Percentiles rank a stretch among this genome's conserved stretches.
These are phyloP conservation scores for Anisodus tanguticus DNA, from an alignment of 257 asterid species.

Conservation along the genomic window DNA sequence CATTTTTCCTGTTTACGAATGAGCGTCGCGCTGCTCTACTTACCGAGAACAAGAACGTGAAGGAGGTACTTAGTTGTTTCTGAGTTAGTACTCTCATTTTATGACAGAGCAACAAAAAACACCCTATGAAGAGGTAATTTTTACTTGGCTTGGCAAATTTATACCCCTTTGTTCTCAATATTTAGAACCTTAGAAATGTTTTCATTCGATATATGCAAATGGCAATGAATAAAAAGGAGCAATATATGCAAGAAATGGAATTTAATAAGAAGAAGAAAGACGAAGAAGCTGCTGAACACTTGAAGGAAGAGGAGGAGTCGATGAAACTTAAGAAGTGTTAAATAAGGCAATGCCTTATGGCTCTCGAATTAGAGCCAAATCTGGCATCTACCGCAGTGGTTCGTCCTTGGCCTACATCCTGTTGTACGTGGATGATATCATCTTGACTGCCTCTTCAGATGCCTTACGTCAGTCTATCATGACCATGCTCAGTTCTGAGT, in stretches of 20 bases:
- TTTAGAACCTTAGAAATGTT: neutral
- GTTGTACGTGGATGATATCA: no score
- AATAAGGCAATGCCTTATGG: no score
- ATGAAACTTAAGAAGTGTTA: constrained; percentile 77
- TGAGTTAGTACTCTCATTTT: neutral
- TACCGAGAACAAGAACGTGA: constrained; percentile 61
- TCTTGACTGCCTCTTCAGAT: no score
- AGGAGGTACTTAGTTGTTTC: constrained; percentile 55
- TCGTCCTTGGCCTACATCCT: no score
- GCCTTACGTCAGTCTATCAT: no score
- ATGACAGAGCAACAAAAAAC: constrained; percentile 63
- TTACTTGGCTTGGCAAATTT: constrained; percentile 1
- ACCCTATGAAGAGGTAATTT: constrained; percentile 68
- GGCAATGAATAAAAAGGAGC: constrained; percentile 69
- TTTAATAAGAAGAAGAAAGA: constrained; percentile 78
- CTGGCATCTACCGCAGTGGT: no score
- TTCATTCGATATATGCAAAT: constrained; percentile 36
- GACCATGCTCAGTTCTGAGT: no score
- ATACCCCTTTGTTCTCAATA: neutral
- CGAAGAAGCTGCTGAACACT: constrained; percentile 58
- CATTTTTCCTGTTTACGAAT: constrained; percentile 68
- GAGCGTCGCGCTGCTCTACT: constrained; percentile 67
- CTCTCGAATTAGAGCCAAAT: no score
- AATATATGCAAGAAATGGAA: constrained; percentile 73
- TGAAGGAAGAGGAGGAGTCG: constrained; percentile 70